Conservation (phyloP, 345 rosid genomes). For the Eucalyptus guilfoylei region DNA sequence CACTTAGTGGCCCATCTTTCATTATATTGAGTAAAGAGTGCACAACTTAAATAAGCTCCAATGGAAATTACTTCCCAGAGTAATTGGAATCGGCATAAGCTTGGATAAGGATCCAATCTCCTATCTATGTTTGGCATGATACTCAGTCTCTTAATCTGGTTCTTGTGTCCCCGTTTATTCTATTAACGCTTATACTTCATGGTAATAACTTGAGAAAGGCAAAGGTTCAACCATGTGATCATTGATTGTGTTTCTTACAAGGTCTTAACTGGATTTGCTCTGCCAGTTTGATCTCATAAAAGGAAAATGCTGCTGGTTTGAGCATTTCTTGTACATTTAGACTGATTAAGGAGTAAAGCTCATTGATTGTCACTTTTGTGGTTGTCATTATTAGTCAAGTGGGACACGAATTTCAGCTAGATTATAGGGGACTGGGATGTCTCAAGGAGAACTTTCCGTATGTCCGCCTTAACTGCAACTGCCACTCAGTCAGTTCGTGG, state of each 20-base stretch:
- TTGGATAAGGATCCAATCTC: neutral
- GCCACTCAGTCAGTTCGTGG: no score
- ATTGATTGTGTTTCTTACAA: neutral
- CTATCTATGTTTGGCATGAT: neutral
- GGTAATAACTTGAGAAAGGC: neutral
- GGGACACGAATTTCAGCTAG: slow-evolving; percentile 97
- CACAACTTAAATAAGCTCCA: neutral
- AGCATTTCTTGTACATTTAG: neutral
- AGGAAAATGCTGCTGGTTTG: neutral
- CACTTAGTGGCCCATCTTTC: neutral
- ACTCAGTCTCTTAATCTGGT: neutral
- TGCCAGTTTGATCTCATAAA: neutral
- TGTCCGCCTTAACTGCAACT: no score
- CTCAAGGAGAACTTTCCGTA: no score
- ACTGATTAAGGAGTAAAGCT: neutral
- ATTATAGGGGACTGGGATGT: slow-evolving; percentile 62
- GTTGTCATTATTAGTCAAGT: slow-evolving; percentile 47
- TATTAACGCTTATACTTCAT: neutral
- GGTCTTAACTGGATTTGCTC: neutral
- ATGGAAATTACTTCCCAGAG: neutral
- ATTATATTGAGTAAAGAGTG: no score
- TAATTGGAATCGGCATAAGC: neutral
- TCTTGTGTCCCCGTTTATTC: neutral
- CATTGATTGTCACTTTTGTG: neutral
- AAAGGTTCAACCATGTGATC: neutral